Conservation (phyloP, 106 monocot genomes). For the Acorus gramineus region DNA sequence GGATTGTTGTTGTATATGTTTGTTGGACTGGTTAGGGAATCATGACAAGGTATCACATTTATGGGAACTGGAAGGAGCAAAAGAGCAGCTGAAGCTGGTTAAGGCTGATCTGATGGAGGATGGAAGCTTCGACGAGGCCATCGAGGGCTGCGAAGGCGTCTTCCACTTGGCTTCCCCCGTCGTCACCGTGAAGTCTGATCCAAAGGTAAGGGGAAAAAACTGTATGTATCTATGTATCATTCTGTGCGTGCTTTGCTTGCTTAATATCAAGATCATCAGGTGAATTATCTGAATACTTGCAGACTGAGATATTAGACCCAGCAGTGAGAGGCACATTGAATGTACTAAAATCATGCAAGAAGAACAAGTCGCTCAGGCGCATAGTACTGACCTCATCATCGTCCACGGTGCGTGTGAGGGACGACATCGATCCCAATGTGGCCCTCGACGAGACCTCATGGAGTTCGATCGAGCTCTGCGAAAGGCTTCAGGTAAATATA, state of each 20-base stretch:
- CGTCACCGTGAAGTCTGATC: constrained; percentile 24
- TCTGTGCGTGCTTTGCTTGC: no score
- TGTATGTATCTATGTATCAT: no score
- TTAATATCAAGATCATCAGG: no score
- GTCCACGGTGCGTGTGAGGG: constrained; percentile 43
- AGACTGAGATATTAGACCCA: constrained; percentile 80
- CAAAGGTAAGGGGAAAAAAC: constrained; percentile 31
- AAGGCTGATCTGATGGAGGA: constrained; percentile 71
- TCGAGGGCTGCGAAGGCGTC: constrained; percentile 72
- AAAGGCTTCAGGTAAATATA: constrained; percentile 37
- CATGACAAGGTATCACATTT: constrained; percentile 52
- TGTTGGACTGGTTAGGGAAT: constrained; percentile 18
- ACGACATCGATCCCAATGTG: constrained; percentile 27
- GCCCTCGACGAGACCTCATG: constrained; percentile 61
- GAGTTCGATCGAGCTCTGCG: constrained; percentile 64
- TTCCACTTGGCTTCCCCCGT: constrained; percentile 86
- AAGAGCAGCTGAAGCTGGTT: constrained; percentile 59
- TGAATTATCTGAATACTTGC: background rate
- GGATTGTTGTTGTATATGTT: no score
- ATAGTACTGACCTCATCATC: constrained; percentile 89
- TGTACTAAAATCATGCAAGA: constrained; percentile 74
- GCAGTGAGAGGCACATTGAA: constrained; percentile 70
- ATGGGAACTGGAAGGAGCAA: constrained; percentile 67
- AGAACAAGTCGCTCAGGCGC: constrained; percentile 47
- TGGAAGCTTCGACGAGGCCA: constrained; percentile 72